Evolutionary conservation across 495 filamentous ascomycete genomes (phyloP).

Genomic region (Immersiella caudata): DNA sequence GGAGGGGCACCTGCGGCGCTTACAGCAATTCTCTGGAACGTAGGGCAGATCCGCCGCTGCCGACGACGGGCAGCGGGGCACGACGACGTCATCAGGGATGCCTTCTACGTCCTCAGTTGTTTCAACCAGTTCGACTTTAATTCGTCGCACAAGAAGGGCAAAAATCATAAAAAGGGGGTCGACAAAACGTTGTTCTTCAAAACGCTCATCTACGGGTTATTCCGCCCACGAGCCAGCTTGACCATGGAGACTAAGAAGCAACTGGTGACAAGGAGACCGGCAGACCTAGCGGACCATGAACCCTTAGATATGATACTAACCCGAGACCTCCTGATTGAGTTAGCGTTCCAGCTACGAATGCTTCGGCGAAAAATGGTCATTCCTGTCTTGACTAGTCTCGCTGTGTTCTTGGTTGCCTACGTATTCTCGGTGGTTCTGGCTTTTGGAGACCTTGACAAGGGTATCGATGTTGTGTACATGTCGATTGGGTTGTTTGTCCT

Average conservation of each 20-base stretch:
- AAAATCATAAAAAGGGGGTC: neutral
- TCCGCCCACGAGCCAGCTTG: neutral
- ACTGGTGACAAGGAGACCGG: neutral
- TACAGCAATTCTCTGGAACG: slow-evolving; percentile 13
- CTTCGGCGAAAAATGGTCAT: slow-evolving; percentile 17
- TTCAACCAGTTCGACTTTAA: slow-evolving; percentile 17
- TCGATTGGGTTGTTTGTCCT: slow-evolving; percentile 1
- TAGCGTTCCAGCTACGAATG: slow-evolving; percentile 2
- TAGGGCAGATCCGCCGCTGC: slow-evolving; percentile 5
- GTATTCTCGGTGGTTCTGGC: slow-evolving; percentile 17
- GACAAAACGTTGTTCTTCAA: neutral
- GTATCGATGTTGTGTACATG: neutral
- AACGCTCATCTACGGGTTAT: neutral
- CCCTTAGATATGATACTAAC: neutral
- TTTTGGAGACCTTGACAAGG: slow-evolving; percentile 21
- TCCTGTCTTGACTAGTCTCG: slow-evolving; percentile 14
- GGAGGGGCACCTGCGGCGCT: slow-evolving; percentile 14
- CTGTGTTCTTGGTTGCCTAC: slow-evolving; percentile 15
- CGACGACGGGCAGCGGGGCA: neutral
- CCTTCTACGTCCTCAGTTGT: slow-evolving; percentile 18
- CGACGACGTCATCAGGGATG: neutral
- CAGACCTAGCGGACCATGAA: neutral
- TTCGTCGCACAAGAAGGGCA: neutral
- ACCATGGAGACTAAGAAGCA: neutral
- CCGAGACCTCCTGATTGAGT: neutral